Base-by-base conservation (phyloP, 2,329 filamentous ascomycete genomes). In the Xylaria sp. region DNA sequence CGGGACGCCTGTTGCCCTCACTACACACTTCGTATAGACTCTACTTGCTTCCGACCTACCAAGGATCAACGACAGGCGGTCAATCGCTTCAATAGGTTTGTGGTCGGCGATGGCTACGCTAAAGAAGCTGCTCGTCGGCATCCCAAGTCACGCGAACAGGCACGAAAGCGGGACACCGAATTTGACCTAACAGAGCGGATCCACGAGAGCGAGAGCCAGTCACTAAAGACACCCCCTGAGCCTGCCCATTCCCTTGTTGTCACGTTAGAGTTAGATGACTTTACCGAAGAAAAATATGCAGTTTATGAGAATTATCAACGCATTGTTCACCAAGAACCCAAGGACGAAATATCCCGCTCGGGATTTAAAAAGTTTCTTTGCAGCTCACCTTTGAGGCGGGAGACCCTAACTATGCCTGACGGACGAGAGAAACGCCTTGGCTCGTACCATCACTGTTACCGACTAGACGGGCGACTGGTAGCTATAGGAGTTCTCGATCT, bases 1-100 rank as follows among this genome's bases (percentile, higher is more conserved):
- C 86, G 87, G 67, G 85, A 90, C 65, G 92, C 93, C 70, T 99
- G 96, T 77, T 99, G 96, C 79, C 94, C 94, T 53, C 94, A 98
- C 77, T 98, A 95, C 79, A 94, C 92, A 0, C 90, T 96, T 63
- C 89, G 92, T 55, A 84, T 94, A 23, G 91, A 93, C 74, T 88
- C 89, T 27, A 79, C 83, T 55, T 81, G 84, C 47, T 92, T 92
- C 80, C 89, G 87, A 72, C 84, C 92, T 5, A 86, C 88, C 32
- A 89, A 88, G 78, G 90, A 93, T 75, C 93, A 96, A 75, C 85
- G 93, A 44, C 91, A 94, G 77, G 85, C 91, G 1, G 79, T 93
- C 73, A 93, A 95, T 79, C 87, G 91, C 51, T 95, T 94, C 85
- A 92, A 93, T 77, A 88, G 84, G 70, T 87, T 87, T 79, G 84